Percentiles rank a stretch among this genome's conserved stretches.
Conservation (phyloP, 2,329 filamentous ascomycete genomes). For the Metarhizium anisopliae region DNA sequence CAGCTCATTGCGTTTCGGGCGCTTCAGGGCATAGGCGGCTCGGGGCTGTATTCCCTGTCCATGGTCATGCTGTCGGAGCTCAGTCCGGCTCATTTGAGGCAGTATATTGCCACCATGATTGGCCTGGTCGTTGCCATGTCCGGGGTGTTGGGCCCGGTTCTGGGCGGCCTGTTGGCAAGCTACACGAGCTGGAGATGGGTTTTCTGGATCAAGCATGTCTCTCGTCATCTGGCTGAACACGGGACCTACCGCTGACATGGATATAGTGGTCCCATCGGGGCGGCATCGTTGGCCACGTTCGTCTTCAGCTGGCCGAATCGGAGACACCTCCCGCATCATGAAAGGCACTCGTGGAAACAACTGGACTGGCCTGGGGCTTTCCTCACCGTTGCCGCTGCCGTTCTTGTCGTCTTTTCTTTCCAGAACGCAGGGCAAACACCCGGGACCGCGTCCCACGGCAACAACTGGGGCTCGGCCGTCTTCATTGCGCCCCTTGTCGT, state of each 20-base stretch:
- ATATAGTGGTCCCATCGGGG: slow-evolving; percentile 40
- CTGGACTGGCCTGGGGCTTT: slow-evolving; percentile 45
- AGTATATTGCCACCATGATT: slow-evolving; percentile 36
- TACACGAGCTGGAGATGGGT: slow-evolving; percentile 45
- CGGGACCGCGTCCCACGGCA: slow-evolving; percentile 8
- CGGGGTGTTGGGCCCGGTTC: slow-evolving; percentile 41
- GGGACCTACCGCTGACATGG: not conserved
- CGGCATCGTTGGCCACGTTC: slow-evolving; percentile 37
- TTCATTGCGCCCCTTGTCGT: slow-evolving; percentile 22
- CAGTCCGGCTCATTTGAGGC: slow-evolving; percentile 28
- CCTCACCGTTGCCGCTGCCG: slow-evolving; percentile 43
- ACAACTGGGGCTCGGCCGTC: slow-evolving; percentile 33
- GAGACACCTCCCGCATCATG: slow-evolving; percentile 27
- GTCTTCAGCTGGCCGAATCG: slow-evolving; percentile 39
- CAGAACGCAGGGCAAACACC: slow-evolving; percentile 34
- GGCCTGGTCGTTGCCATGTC: slow-evolving; percentile 39
- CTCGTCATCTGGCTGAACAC: slow-evolving; percentile 2
- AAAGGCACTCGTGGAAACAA: slow-evolving; percentile 35
- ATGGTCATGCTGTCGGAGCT: slow-evolving; percentile 48
- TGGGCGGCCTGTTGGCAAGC: slow-evolving; percentile 41
- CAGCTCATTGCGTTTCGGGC: slow-evolving; percentile 42
- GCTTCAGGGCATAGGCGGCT: slow-evolving; percentile 41
- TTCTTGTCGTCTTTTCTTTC: slow-evolving; percentile 49
- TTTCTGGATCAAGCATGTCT: slow-evolving; percentile 49
- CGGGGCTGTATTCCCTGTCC: slow-evolving; percentile 44